Conservation (phyloP, 306 rosid species). For the Senna siamea region DNA sequence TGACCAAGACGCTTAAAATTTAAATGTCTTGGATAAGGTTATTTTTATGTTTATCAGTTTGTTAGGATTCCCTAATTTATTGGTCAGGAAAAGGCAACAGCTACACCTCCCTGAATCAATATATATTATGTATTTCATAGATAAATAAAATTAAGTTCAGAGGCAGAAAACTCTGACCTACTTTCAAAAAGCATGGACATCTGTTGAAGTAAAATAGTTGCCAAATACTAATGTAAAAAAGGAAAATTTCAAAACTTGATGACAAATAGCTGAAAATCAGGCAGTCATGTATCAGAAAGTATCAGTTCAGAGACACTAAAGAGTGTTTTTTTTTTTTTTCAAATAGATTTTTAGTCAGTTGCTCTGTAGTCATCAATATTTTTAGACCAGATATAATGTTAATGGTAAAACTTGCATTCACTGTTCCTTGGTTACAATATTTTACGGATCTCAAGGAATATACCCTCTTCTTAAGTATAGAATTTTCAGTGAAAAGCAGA, state of each 20-base stretch:
- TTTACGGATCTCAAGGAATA: constrained; percentile 24
- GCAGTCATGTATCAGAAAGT: constrained; percentile 19
- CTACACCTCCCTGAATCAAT: too few relatives aligned
- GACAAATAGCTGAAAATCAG: constrained; percentile 12
- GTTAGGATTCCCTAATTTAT: too few relatives aligned
- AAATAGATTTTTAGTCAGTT: background rate
- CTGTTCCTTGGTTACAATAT: constrained; percentile 29
- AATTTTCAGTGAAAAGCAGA: constrained; percentile 25
- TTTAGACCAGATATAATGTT: background rate
- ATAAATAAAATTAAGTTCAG: too few relatives aligned
- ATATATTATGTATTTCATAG: too few relatives aligned
- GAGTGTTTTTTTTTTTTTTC: background rate
- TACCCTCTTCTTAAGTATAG: constrained; percentile 17
- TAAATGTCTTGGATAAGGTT: too few relatives aligned
- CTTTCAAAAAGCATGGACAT: background rate
- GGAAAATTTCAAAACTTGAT: background rate
- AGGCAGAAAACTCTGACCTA: too few relatives aligned
- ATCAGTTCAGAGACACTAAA: background rate
- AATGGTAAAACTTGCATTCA: constrained; percentile 8
- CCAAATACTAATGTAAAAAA: constrained; percentile 5
- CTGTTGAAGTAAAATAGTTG: constrained; percentile 7
- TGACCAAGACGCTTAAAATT: too few relatives aligned
- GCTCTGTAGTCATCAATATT: background rate
- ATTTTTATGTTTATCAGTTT: too few relatives aligned
- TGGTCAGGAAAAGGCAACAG: too few relatives aligned